Conservation (phyloP, 2,329 filamentous ascomycete species). For the Diaporthe sp. region DNA sequence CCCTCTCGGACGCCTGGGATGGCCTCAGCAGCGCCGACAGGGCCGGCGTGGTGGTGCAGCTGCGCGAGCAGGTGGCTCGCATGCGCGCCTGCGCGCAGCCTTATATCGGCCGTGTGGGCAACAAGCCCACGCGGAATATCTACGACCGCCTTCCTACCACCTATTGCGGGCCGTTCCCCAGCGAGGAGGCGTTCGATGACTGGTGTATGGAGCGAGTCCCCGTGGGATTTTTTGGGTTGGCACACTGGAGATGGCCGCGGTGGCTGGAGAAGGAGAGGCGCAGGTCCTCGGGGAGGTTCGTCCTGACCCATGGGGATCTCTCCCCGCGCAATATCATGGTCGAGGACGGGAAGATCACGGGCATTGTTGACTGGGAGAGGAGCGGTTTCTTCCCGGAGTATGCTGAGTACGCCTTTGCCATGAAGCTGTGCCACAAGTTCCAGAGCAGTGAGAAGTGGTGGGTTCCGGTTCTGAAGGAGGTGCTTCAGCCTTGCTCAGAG, state of each 20-base stretch:
- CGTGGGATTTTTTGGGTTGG: neutral
- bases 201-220: constrained; percentile 29
- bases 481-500: neutral
- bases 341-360: constrained; percentile 14
- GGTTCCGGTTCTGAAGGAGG: constrained; percentile 17
- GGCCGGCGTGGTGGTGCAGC: constrained; percentile 27
- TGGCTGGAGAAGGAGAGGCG: constrained; percentile 24
- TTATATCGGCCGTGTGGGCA: constrained; percentile 30
- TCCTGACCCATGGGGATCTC: constrained; percentile 24
- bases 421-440: constrained; percentile 10
- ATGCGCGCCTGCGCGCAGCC: constrained; percentile 32
- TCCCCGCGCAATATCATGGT: constrained; percentile 32
- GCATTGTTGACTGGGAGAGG: constrained; percentile 35
- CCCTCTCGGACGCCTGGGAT: constrained; percentile 30
- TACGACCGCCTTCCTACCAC: neutral
- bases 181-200: constrained; percentile 27
- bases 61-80: constrained; percentile 20
- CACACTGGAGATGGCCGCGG: constrained; percentile 3
- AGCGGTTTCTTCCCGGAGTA: constrained; percentile 36
- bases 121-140: neutral
- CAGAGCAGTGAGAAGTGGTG: constrained; percentile 29
- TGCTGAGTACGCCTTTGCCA: constrained; percentile 34
- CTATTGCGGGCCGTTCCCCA: constrained; percentile 23
- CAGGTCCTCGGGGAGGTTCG: neutral
- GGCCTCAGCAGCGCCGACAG: neutral